These are phyloP conservation scores for Lentinula lateritia DNA, from an alignment of 768 basidiomycete genomes.

Conservation along the genomic window DNA sequence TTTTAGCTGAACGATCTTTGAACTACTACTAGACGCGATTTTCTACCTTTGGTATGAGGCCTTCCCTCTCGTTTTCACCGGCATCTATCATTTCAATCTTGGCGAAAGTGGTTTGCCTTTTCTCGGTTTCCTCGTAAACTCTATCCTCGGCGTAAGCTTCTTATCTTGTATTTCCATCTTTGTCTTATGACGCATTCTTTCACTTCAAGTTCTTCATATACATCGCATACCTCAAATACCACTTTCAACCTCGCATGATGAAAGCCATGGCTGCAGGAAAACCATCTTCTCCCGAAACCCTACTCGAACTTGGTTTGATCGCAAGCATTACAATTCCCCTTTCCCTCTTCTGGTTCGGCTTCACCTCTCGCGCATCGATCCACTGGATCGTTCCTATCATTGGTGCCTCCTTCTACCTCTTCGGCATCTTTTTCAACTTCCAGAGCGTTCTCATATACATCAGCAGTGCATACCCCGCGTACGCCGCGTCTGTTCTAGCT, in stretches of 20 bases:
- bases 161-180: background rate
- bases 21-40: constrained; percentile 14
- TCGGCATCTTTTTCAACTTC: constrained; percentile 26
- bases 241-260: constrained; percentile 14
- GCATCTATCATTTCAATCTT: constrained; percentile 25
- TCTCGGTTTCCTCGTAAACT: constrained; percentile 18
- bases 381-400: constrained; percentile 31
- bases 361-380: constrained; percentile 19
- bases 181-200: background rate
- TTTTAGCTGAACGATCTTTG: too few relatives aligned
- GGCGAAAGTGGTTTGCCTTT: constrained; percentile 25
- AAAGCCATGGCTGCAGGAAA: constrained; percentile 9
- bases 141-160: background rate
- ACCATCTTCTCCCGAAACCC: constrained; percentile 20
- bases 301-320: constrained; percentile 26
- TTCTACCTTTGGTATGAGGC: constrained; percentile 30
- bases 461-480: constrained; percentile 22
- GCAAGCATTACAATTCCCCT: constrained; percentile 25
- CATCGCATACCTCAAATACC: constrained; percentile 17
- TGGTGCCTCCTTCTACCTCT: constrained; percentile 25
- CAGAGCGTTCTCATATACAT: constrained; percentile 23
- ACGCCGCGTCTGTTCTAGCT: constrained; percentile 26
- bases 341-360: constrained; percentile 28
- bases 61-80: constrained; percentile 26
- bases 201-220: constrained; percentile 13